These are phyloP conservation scores for Vairimorpha ceranae DNA, from an alignment of 371 early-diverging fungal species.

Conservation along the genomic window DNA sequence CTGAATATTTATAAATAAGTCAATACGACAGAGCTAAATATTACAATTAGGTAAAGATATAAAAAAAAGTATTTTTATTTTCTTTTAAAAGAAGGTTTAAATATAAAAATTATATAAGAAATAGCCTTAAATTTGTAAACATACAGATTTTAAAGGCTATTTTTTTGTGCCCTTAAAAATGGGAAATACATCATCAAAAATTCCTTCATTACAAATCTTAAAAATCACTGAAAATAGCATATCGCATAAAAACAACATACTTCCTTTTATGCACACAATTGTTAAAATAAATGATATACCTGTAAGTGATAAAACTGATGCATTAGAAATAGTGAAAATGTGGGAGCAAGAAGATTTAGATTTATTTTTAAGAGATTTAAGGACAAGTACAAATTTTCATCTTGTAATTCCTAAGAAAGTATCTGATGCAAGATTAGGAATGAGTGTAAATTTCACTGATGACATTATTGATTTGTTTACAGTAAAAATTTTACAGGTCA, in stretches of 20 bases:
- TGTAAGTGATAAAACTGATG: slow-evolving; percentile 35
- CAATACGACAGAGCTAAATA: too few species aligned
- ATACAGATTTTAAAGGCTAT: too few species aligned
- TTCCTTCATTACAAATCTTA: slow-evolving; percentile 48
- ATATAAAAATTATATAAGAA: too few species aligned
- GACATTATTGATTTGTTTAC: slow-evolving; percentile 29
- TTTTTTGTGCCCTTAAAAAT: slow-evolving; percentile 9
- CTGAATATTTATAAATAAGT: too few species aligned
- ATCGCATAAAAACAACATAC: slow-evolving; percentile 36
- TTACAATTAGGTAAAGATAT: too few species aligned
- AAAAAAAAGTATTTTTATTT: too few species aligned
- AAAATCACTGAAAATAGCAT: slow-evolving; percentile 38
- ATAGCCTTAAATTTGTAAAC: too few species aligned
- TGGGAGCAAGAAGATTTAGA: slow-evolving; percentile 40
- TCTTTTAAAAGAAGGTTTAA: too few species aligned
- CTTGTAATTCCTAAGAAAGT: slow-evolving; percentile 33
- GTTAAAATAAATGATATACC: slow-evolving; percentile 32
- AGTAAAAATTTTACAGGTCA: slow-evolving; percentile 38
- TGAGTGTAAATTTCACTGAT: slow-evolving; percentile 44
- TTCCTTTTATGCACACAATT: slow-evolving; percentile 56
- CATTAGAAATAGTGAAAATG: slow-evolving; percentile 19
- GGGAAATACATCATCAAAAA: slow-evolving; percentile 27
- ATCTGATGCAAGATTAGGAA: slow-evolving; percentile 30
- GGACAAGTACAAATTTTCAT: slow-evolving; percentile 18
- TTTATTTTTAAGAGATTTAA: slow-evolving; percentile 42